These are phyloP conservation scores for Turnera subulata DNA, from an alignment of 345 rosid species.

Conservation along the genomic window DNA sequence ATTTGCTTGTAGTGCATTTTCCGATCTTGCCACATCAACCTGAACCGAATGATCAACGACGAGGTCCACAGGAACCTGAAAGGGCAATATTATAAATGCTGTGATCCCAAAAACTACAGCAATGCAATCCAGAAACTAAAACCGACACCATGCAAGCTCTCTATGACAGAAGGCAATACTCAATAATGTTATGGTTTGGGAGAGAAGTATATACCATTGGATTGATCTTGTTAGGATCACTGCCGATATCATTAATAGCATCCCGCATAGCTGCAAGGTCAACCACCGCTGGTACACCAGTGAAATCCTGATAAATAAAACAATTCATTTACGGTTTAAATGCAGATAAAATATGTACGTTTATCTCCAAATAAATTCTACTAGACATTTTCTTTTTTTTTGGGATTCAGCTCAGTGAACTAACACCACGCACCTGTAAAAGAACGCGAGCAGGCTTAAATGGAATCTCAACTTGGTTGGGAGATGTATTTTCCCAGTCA, in stretches of 20 bases:
- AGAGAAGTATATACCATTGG: slow-evolving; percentile 50
- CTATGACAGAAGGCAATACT: too few species aligned
- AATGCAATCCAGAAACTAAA: too few species aligned
- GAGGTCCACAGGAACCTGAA: slow-evolving; percentile 95
- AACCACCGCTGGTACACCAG: slow-evolving; percentile 99
- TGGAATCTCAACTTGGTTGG: slow-evolving; percentile 95
- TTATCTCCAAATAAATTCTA: too few species aligned
- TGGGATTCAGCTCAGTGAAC: too few species aligned
- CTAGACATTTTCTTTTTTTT: too few species aligned
- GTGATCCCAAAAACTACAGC: too few species aligned
- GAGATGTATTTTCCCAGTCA: slow-evolving; percentile 87
- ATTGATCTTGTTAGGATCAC: slow-evolving; percentile 88
- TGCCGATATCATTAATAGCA: slow-evolving; percentile 87
- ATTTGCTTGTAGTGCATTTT: slow-evolving; percentile 92
- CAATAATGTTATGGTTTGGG: too few species aligned
- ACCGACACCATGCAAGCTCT: too few species aligned
- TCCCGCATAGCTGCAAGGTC: slow-evolving; percentile 99
- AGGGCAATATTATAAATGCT: too few species aligned
- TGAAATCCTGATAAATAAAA: slow-evolving; percentile 67
- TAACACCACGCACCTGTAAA: slow-evolving; percentile 76
- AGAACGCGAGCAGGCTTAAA: slow-evolving; percentile 99
- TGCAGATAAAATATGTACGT: too few species aligned
- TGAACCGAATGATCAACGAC: slow-evolving; percentile 99
- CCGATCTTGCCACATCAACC: slow-evolving; percentile 92
- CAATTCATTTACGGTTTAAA: too few species aligned